Base-by-base conservation (phyloP, 2,329 filamentous ascomycete genomes). In the Alternaria metachromatica region DNA sequence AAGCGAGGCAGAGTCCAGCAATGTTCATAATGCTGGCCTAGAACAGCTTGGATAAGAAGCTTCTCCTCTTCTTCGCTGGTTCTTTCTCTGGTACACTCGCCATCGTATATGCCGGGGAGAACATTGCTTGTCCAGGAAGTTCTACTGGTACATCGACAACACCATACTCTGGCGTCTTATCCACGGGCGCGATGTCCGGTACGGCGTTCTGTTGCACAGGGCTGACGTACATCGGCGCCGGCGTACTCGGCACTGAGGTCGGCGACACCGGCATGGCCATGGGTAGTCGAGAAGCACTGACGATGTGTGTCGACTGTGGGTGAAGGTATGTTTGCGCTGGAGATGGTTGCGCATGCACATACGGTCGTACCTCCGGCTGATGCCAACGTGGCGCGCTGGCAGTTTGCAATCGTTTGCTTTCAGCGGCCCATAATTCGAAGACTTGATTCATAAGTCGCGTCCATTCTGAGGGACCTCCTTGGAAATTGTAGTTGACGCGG, bases 401-500 rank as follows among this genome's bases (percentile, higher is more conserved):
- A 64, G 20, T 58, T 43, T 20, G 63, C 18, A 54, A 37, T 25
- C 69, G 67, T 57, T 67, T 11, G 46, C 72, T 69, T 44, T 77
- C 75, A 13, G 64, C 65, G 37, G 71, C 69, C 77, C 76, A 78
- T 20, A 72, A 59, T 8, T 65, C 59, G 49, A 78, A 78, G 12
- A 77, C 75, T 44, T 77, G 71, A 2, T 72, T 72, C 71, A 78
- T 78, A 20, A 76, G 76, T 44, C 66, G 66, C 69, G 76, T 74
- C 76, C 76, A 79, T 62, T 78, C 73, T 13, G 68, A 60, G 7
- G 74, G 74, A 1, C 67, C 71, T 18, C 74, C 75, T 3, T 70
- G 72, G 63, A 79, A 77, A 56, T 76, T 74, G 65, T 78, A 79
- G 53, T 76, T 73, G 58, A 79, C 65, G 25, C 75, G 75, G 23